A percentile compares a stretch with the other conserved stretches of the same genome.
phyloP scores from a whole-genome alignment of 2,329 filamentous ascomycete species.

The Scopulariopsis brevicaulis region DNA sequence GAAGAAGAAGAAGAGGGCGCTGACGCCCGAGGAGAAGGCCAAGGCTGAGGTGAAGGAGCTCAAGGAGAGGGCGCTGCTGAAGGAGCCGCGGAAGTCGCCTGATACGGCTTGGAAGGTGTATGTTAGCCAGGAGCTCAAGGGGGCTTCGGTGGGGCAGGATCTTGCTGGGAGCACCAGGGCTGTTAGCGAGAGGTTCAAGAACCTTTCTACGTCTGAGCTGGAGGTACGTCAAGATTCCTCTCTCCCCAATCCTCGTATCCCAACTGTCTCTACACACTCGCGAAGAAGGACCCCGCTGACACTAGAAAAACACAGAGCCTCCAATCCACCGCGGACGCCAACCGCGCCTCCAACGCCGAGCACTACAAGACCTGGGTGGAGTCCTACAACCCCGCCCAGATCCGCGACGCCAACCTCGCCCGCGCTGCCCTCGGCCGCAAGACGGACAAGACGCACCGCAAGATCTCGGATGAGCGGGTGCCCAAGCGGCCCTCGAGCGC shows the following conservation, averaged over 20 bases:
- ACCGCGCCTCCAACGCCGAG: conserved; percentile 26
- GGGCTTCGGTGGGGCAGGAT: conserved; percentile 5
- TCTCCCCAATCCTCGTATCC: neutral
- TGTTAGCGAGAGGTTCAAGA: conserved; percentile 23
- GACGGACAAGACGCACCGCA: conserved; percentile 11
- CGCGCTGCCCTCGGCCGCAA: conserved; percentile 28
- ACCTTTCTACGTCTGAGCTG: conserved; percentile 24
- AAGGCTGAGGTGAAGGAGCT: conserved; percentile 18
- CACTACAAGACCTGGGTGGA: conserved; percentile 36
- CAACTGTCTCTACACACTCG: neutral
- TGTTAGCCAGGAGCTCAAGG: conserved; percentile 17
- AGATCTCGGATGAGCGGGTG: conserved; percentile 34
- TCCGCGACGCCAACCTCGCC: conserved; percentile 34
- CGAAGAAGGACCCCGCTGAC: neutral
- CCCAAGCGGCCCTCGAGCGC: conserved; percentile 25
- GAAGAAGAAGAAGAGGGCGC: conserved; percentile 18
- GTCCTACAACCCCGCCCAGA: conserved; percentile 23
- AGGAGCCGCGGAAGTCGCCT: conserved; percentile 22
- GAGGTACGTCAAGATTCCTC: conserved; percentile 24
- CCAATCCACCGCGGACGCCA: conserved; percentile 19
- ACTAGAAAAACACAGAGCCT: conserved; percentile 19
- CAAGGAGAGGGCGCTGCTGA: conserved; percentile 27
- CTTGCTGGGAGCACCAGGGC: conserved; percentile 13
- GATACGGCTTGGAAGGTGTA: conserved; percentile 25
- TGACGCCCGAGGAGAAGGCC: conserved; percentile 25